Conservation (phyloP, 257 asterid species). For the Fraxinus pennsylvanica region DNA sequence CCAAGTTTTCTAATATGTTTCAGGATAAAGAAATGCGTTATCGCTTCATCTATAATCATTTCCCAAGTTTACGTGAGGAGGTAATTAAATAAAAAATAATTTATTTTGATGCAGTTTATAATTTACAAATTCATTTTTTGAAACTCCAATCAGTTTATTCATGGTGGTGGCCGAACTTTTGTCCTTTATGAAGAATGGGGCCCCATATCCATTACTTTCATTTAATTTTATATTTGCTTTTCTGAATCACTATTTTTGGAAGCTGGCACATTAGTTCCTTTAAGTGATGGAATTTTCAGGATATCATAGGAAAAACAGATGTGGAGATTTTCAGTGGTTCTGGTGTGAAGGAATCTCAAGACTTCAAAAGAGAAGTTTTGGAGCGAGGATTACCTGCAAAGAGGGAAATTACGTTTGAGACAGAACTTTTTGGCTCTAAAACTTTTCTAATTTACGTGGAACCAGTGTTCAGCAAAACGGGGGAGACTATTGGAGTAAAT, state of each 20-base stretch:
- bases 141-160: not conserved
- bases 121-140: not conserved
- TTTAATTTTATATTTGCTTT: not conserved
- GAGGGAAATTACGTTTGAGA: slow-evolving; percentile 90
- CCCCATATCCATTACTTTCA: not conserved
- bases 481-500: slow-evolving; percentile 86
- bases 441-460: slow-evolving; percentile 85
- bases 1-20: slow-evolving; percentile 4
- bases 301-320: slow-evolving; percentile 88
- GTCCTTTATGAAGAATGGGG: not conserved
- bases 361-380: slow-evolving; percentile 79
- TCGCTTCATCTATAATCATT: slow-evolving; percentile 92
- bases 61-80: slow-evolving; percentile 85
- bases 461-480: slow-evolving; percentile 88
- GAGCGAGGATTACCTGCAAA: slow-evolving; percentile 81
- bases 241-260: not conserved
- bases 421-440: slow-evolving; percentile 76
- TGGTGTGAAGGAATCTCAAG: slow-evolving; percentile 94
- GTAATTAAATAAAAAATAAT: slow-evolving; percentile 29
- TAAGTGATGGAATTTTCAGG: slow-evolving; percentile 47
- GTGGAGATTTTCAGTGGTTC: slow-evolving; percentile 78
- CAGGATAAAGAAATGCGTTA: slow-evolving; percentile 87
- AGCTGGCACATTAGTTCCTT: slow-evolving; percentile 3
- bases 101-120: not conserved
- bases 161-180: not conserved